phyloP scores from a whole-genome alignment of 129 eudicot genomes.

The Glebionis coronaria region DNA sequence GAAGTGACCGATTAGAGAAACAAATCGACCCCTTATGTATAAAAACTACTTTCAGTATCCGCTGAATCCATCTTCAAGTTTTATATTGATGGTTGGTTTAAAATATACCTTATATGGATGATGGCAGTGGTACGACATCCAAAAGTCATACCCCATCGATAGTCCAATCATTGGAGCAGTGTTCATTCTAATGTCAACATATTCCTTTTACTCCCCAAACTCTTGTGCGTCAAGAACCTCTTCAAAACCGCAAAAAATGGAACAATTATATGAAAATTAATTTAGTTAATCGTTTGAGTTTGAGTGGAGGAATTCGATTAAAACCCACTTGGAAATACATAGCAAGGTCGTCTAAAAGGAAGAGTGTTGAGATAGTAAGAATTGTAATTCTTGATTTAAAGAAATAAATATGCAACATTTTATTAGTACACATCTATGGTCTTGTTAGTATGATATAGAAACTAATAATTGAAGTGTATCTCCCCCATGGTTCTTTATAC shows the following conservation, averaged over 20 bases:
- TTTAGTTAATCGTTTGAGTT: slow-evolving; percentile 7
- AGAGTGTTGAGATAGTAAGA: slow-evolving; percentile 61
- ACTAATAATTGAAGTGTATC: not conserved
- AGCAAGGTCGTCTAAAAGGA: slow-evolving; percentile 66
- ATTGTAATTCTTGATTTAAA: slow-evolving; percentile 40
- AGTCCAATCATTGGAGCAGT: slow-evolving; percentile 67
- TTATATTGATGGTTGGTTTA: too few relatives aligned
- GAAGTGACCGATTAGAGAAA: too few relatives aligned
- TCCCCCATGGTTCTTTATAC: slow-evolving; percentile 76
- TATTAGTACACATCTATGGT: not conserved
- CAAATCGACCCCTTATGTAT: too few relatives aligned
- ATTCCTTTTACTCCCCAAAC: slow-evolving; percentile 51
- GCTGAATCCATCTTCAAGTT: too few relatives aligned
- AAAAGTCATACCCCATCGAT: too few relatives aligned
- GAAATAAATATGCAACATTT: slow-evolving; percentile 3
- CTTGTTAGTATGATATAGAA: not conserved
- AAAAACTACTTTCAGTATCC: too few relatives aligned
- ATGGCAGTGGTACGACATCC: too few relatives aligned
- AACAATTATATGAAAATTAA: not conserved
- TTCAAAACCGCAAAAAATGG: slow-evolving; percentile 9
- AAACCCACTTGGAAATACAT: slow-evolving; percentile 74
- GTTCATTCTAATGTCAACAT: slow-evolving; percentile 50
- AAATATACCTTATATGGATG: too few relatives aligned
- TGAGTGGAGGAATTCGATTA: not conserved
- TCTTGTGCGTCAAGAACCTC: slow-evolving; percentile 69